These are phyloP conservation scores for Inga oerstediana DNA, from an alignment of 306 rosid species.

Conservation along the genomic window DNA sequence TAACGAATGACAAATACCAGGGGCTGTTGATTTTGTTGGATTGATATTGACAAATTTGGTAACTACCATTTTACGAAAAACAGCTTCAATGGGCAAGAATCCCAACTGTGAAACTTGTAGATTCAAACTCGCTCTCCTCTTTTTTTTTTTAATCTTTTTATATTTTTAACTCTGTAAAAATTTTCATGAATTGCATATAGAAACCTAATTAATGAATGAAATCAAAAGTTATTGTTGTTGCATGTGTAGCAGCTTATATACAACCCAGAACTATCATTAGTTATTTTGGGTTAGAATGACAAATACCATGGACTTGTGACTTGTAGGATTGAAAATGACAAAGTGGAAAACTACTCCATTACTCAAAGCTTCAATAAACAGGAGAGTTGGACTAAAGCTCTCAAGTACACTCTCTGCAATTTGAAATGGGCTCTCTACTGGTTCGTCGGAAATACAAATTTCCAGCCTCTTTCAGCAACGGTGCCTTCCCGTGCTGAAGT, in stretches of 20 bases:
- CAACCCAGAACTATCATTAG: not conserved
- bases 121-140: not conserved
- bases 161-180: not conserved
- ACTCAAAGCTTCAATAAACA: conserved; percentile 97
- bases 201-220: not conserved
- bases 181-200: not conserved
- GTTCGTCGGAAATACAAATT: conserved; percentile 93
- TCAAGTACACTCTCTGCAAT: conserved; percentile 93
- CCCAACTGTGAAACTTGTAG: too few relatives aligned
- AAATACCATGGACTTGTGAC: conserved; percentile 27
- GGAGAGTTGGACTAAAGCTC: conserved; percentile 98
- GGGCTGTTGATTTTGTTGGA: not conserved
- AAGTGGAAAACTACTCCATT: conserved; percentile 88
- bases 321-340: conserved; percentile 88
- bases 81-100: not conserved
- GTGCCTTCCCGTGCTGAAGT: conserved; percentile 73
- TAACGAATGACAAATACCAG: not conserved
- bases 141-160: too few relatives aligned
- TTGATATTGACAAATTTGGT: not conserved
- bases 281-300: conserved; percentile 30
- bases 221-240: not conserved
- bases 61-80: not conserved
- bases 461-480: conserved; percentile 81
- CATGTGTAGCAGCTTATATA: not conserved
- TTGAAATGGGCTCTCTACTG: conserved; percentile 98